Percentiles rank a stretch among this genome's conserved stretches.
phyloP scores from a whole-genome alignment of 257 asterid genomes.

The Solanum tarapatanum region DNA sequence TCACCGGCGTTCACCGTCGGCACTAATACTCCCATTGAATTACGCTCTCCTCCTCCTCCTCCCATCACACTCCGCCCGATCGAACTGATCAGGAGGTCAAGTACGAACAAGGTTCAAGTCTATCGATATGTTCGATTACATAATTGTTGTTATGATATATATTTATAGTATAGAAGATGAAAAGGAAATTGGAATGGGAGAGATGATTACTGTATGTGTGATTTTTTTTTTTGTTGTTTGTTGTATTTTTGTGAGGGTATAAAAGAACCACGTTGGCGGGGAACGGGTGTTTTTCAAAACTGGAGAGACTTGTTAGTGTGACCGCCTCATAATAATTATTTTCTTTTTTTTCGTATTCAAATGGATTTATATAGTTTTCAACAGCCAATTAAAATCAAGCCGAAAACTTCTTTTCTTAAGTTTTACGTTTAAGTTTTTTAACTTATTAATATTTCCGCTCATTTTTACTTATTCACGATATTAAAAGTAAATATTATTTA shows the following conservation, averaged over 20 bases:
- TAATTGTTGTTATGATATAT: neutral
- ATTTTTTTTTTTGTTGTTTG: neutral
- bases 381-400: neutral
- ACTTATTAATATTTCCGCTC: too few species aligned
- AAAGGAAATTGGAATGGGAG: neutral
- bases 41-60: conserved; percentile 27
- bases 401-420: neutral
- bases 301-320: neutral
- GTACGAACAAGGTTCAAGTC: neutral
- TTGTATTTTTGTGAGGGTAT: conserved; percentile 40
- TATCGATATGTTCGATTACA: neutral
- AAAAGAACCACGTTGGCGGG: conserved; percentile 63
- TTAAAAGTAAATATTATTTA: too few species aligned
- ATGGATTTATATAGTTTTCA: neutral
- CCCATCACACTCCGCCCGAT: neutral
- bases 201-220: neutral
- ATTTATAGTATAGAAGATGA: neutral
- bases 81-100: neutral
- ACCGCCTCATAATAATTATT: neutral
- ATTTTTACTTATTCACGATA: too few species aligned
- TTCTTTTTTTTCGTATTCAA: neutral
- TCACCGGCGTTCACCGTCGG: conserved; percentile 30
- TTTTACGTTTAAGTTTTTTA: neutral
- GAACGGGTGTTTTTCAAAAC: neutral
- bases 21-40: conserved; percentile 36